A percentile compares a stretch with the other conserved stretches of the same genome.
Evolutionary conservation across 108 stramenopile species (phyloP).

Genomic region (Pseudonitzschia delicatissima): DNA sequence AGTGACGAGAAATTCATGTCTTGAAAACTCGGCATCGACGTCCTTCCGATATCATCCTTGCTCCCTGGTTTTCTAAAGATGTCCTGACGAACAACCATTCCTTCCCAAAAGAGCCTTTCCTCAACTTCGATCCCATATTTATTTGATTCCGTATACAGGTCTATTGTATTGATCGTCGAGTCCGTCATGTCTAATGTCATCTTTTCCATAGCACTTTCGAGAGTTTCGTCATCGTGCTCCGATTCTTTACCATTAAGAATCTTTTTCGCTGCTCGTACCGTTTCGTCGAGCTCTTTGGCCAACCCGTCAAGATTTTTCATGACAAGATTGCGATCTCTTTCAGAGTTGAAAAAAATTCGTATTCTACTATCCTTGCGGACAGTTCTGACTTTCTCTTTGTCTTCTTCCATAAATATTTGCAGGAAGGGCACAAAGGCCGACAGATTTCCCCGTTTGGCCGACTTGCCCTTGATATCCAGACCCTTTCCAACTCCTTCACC

Average conservation of each 20-base stretch:
- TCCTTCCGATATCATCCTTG: constrained; percentile 44
- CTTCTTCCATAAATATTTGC: constrained; percentile 58
- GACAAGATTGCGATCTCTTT: constrained; percentile 20
- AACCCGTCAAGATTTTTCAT: background rate
- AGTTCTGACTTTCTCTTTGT: constrained; percentile 38
- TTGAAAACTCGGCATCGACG: constrained; percentile 47
- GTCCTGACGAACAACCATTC: constrained; percentile 41
- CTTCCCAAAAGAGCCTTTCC: constrained; percentile 54
- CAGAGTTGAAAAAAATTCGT: constrained; percentile 33
- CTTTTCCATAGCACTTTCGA: constrained; percentile 3
- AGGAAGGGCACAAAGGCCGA: constrained; percentile 67
- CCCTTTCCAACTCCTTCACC: constrained; percentile 70
- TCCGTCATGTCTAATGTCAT: constrained; percentile 15
- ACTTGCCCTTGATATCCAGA: constrained; percentile 76
- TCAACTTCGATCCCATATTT: constrained; percentile 45
- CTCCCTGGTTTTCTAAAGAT: constrained; percentile 33
- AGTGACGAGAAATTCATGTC: constrained; percentile 53
- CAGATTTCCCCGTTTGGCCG: constrained; percentile 57
- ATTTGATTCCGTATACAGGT: constrained; percentile 28
- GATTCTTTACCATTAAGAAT: background rate
- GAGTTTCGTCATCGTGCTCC: background rate
- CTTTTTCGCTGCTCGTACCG: background rate
- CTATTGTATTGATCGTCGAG: constrained; percentile 17
- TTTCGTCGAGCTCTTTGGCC: constrained; percentile 1
- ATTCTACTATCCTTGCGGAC: constrained; percentile 27